A percentile compares a stretch with the other conserved stretches of the same genome.
phyloP scores from a whole-genome alignment of 106 monocot genomes.

The Acorus gramineus region DNA sequence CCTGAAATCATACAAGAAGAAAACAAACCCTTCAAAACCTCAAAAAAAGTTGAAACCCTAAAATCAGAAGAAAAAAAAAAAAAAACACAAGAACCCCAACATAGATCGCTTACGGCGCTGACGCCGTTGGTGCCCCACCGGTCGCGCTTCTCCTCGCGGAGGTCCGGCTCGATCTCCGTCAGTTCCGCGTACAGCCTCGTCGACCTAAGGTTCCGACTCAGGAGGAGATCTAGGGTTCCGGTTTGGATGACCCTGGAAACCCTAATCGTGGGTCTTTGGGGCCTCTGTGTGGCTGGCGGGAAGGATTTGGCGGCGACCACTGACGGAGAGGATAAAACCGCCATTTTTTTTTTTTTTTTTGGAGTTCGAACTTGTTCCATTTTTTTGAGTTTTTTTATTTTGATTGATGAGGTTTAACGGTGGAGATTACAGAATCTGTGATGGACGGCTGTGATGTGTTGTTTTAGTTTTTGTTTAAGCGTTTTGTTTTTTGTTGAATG shows the following conservation, averaged over 20 bases:
- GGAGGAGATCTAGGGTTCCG: neutral
- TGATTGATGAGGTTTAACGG: no score
- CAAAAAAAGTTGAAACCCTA: neutral
- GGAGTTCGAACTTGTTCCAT: no score
- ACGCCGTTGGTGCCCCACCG: constrained; percentile 61
- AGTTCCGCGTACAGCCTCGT: constrained; percentile 37
- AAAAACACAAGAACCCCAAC: no score
- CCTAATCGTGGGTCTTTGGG: neutral
- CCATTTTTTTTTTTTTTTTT: no score
- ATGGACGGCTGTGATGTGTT: no score
- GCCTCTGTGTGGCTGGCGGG: neutral
- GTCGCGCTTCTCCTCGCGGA: constrained; percentile 66
- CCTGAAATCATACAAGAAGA: constrained; percentile 25
- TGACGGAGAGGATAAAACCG: no score
- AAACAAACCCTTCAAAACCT: constrained; percentile 3
- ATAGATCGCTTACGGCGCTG: constrained; percentile 25
- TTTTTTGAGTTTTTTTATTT: no score
- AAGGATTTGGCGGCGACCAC: no score
- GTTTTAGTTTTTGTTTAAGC: no score
- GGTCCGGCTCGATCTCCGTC: constrained; percentile 85
- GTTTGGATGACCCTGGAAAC: neutral
- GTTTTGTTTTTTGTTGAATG: no score
- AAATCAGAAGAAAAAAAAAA: neutral
- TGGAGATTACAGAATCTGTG: no score
- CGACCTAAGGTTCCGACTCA: constrained; percentile 7